Base-by-base conservation (phyloP, 1,284 basidiomycete species). In the Puccinia hordei region DNA sequence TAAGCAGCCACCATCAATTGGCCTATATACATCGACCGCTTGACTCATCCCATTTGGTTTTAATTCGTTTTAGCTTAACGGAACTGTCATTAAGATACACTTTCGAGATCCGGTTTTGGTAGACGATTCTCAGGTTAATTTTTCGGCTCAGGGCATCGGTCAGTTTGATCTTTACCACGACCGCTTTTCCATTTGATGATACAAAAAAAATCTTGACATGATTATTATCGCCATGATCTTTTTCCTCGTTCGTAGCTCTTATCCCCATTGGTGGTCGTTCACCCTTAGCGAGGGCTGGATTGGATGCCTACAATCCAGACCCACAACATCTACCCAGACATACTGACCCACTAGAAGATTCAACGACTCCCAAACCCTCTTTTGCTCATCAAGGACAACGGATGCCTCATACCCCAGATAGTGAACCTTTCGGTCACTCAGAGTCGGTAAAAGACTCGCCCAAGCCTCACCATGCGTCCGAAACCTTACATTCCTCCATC, bases 91-190 rank as follows among this genome's bases (percentile, higher is more conserved):
- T 22, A 30, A 61, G 41, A 30, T 72, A 35, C 55, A 35, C n/a
- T 38, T 59, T 24, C 66, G 41, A 49, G 24, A 27, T 13, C 76
- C 65, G 33, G 65, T 79, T 30, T 44, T 72, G 17, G 66, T 79
- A n/a, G 30, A 79, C 17, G 51, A 49, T 13, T 57, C 51, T 55
- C 51, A 55, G 24, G 66, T 79, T 24, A 79, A 79, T 33, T 79
- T 79, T 46, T 79, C 76, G 2, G 76, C 76, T 12, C 49, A 46
- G 55, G 76, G 76, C 49, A 44, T 79, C 38, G 76, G 76, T 79
- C 22, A 57, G 76, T 71, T 27, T n/a, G n/a, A 55, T 22, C n/a
- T 77, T 17, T 27, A 3, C 27, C 2, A 24, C 38, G 53, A 22
- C 38, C 38, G 74, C 68, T 30, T 35, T n/a, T n/a, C n/a, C n/a